Conservation (phyloP, 306 rosid genomes). For the Inga oerstediana region DNA sequence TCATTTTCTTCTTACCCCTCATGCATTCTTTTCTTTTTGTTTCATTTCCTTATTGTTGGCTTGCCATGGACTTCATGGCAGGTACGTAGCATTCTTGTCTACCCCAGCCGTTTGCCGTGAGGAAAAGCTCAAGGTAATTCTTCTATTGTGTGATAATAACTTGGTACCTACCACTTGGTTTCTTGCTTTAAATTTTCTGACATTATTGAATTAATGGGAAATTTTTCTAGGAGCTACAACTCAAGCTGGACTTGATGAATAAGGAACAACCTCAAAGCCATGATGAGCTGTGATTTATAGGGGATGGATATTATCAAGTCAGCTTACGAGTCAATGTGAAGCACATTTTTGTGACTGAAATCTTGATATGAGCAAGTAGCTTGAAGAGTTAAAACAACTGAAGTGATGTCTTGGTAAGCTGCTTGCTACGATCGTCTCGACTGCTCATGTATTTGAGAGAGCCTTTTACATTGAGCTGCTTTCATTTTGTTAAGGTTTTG, state of each 20-base stretch:
- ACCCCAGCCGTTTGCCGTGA: constrained; percentile 82
- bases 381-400: constrained; percentile 36
- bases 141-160: constrained; percentile 11
- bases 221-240: constrained; percentile 74
- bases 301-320: constrained; percentile 25
- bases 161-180: constrained; percentile 3
- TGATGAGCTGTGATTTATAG: constrained; percentile 70
- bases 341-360: constrained; percentile 26
- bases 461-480: neutral
- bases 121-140: constrained; percentile 79
- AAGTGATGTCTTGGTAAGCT: constrained; percentile 32
- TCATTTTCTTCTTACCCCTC: neutral
- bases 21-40: neutral
- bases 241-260: constrained; percentile 73
- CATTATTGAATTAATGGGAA: constrained; percentile 21
- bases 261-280: constrained; percentile 63
- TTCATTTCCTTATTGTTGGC: constrained; percentile 27
- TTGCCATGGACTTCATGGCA: constrained; percentile 46
- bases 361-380: constrained; percentile 32
- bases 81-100: constrained; percentile 83
- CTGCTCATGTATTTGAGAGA: neutral
- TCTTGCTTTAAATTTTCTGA: constrained; percentile 27
- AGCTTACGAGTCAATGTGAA: constrained; percentile 32
- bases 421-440: constrained; percentile 20
- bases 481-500: neutral